Percentiles rank a stretch among this genome's conserved stretches.
These are phyloP conservation scores for Lasiodiplodia sp. DNA, from an alignment of 2,329 filamentous ascomycete species.

Conservation along the genomic window DNA sequence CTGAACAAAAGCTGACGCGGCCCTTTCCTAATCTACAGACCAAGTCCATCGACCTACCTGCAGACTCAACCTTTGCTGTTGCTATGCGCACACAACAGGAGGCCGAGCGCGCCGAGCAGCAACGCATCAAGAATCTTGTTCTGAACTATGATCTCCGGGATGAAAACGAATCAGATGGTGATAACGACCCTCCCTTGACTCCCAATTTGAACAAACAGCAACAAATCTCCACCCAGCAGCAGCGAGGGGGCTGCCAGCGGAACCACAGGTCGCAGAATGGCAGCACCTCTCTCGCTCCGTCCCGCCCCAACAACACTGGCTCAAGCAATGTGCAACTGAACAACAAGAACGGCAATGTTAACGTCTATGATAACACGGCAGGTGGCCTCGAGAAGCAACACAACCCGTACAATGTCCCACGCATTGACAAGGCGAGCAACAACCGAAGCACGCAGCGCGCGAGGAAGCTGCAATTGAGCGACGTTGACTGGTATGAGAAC, in stretches of 20 bases:
- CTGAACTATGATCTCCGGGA: conserved; percentile 95
- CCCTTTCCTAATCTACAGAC: conserved; percentile 63
- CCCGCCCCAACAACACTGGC: background rate
- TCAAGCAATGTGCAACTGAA: conserved; percentile 40
- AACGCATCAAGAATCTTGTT: conserved; percentile 97
- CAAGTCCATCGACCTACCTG: conserved; percentile 84
- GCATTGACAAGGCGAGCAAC: conserved; percentile 63
- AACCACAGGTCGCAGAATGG: background rate
- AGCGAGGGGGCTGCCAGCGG: conserved; percentile 35
- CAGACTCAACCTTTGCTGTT: conserved; percentile 92
- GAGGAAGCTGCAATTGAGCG: conserved; percentile 90
- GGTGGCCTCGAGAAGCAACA: conserved; percentile 51
- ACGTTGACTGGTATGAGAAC: conserved; percentile 88
- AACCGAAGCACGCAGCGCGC: conserved; percentile 80
- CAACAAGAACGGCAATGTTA: conserved; percentile 48
- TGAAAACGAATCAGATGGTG: conserved; percentile 76
- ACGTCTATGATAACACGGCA: conserved; percentile 34
- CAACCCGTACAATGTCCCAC: conserved; percentile 53
- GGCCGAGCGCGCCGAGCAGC: conserved; percentile 93
- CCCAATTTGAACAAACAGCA: conserved; percentile 35
- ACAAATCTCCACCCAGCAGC: conserved; percentile 48
- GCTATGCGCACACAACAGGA: conserved; percentile 97
- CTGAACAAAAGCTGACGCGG: conserved; percentile 27
- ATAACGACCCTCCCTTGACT: conserved; percentile 45
- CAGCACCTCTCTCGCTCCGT: background rate